Conservation (phyloP, 148 eudicot species). For the Vaccinium darrowii region DNA sequence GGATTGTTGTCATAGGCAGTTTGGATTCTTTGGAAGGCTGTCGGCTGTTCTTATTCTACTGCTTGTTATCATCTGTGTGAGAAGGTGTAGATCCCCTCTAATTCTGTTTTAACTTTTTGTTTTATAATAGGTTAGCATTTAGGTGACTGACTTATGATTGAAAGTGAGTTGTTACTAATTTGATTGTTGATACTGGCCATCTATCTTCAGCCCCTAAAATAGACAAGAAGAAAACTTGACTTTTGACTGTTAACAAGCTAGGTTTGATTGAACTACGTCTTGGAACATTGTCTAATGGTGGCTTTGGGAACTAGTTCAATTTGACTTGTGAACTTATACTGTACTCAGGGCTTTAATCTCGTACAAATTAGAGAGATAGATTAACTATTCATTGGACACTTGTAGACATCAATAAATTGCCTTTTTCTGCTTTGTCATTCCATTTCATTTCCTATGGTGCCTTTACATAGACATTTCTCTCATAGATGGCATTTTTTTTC, state of each 20-base stretch:
- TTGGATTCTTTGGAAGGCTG: slow-evolving; percentile 7
- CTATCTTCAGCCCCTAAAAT: background rate
- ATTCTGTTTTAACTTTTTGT: background rate
- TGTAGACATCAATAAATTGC: background rate
- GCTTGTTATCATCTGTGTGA: background rate
- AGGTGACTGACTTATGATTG: too few species aligned
- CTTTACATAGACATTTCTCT: background rate
- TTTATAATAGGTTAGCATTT: background rate
- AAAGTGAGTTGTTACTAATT: background rate
- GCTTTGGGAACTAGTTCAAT: background rate
- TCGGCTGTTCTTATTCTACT: background rate
- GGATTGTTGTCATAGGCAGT: background rate
- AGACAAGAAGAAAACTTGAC: background rate
- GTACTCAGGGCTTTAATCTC: background rate
- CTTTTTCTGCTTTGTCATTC: background rate
- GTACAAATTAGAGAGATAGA: background rate
- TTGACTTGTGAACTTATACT: background rate
- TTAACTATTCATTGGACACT: background rate
- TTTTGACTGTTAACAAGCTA: background rate
- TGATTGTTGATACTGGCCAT: background rate
- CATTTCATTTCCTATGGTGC: background rate
- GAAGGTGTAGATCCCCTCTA: background rate
- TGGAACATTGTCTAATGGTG: background rate
- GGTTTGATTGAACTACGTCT: background rate
- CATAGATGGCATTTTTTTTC: background rate